phyloP scores from a whole-genome alignment of 805 yeast genomes.

The Ogataea methylovora region DNA sequence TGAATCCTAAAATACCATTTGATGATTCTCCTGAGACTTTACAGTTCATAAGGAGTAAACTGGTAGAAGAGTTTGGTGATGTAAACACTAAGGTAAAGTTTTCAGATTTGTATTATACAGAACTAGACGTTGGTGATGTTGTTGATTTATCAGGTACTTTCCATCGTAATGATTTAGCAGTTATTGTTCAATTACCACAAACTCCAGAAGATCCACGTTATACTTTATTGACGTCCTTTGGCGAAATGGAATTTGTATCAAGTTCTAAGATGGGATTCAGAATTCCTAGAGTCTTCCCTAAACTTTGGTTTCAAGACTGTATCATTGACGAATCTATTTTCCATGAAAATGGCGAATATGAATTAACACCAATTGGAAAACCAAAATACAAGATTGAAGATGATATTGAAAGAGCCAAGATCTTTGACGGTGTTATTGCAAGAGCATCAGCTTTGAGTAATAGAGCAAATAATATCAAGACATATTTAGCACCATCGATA shows the following conservation, averaged over 20 bases:
- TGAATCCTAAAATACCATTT: neutral
- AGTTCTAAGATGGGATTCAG: conserved; percentile 39
- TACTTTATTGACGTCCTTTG: conserved; percentile 49
- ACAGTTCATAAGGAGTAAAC: conserved; percentile 2
- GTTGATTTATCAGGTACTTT: conserved; percentile 41
- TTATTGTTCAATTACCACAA: conserved; percentile 48
- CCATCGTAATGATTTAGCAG: conserved; percentile 39
- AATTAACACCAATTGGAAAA: conserved; percentile 22
- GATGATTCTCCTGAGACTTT: neutral
- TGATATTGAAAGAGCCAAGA: conserved; percentile 15
- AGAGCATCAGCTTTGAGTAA: conserved; percentile 3
- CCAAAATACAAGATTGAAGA: conserved; percentile 26
- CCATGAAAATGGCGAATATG: conserved; percentile 6
- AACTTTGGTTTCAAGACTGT: conserved; percentile 23
- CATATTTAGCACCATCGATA: conserved; percentile 23
- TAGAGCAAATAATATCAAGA: conserved; percentile 1
- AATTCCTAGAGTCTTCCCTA: conserved; percentile 46
- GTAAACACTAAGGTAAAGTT: conserved; percentile 6
- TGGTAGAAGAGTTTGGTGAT: conserved; percentile 12
- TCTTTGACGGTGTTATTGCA: conserved; percentile 21
- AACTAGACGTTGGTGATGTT: conserved; percentile 50
- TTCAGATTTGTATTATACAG: conserved; percentile 16
- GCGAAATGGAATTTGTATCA: conserved; percentile 44
- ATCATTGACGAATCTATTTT: conserved; percentile 22
- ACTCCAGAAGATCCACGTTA: conserved; percentile 44